Evolutionary conservation across 2,329 filamentous ascomycete species (phyloP), one percentile per base, ranked within the genome.

Genomic region (Exophiala phaeomuriformis): DNA sequence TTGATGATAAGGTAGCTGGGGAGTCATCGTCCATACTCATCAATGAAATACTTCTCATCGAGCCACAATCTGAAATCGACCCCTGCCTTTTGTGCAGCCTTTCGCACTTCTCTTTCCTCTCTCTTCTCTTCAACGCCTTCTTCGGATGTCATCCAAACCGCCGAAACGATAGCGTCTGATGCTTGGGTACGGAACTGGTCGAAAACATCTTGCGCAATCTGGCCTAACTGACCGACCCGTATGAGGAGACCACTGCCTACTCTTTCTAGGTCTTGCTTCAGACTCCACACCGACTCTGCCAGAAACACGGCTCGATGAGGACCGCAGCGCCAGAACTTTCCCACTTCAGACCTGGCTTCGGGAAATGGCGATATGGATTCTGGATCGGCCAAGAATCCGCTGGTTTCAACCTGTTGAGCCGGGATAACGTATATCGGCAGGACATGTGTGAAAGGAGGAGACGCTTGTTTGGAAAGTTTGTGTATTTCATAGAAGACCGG

Each of bases 31-130:
- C 78, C 85, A 69, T 72, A 90, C 87, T 90, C 85, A 63, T 90
- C 84, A 47, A 90, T 75, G 55, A 83, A 83, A 61, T 87, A 90
- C 66, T 90, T 91, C 67, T 90, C 86, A 62, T 91, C 86, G 0
- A 69, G 68, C 80, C 83, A 90, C 1, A 82, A 54, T 65, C 79
- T 79, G 66, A 88, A 87, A 1, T 81, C 75, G 3, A 82, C 72
- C 0, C 72, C 74, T 2, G 75, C 69, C 8, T 75, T 66, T 27
- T 76, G 68, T 51, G 85, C 83, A 0, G 80, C 64, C 0, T 71
- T 65, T 30, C 75, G 72, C 1, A 88, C 72, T 0, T 71, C 71
- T 27, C 72, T 68, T 61, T 89, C 82, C 50, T 90, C 85, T 3
- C 71, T 67, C 53, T 78, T 76, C 66, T 91, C 87, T 61, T 91